These are phyloP conservation scores for Quercus glauca DNA, from an alignment of 306 rosid species.

Conservation along the genomic window DNA sequence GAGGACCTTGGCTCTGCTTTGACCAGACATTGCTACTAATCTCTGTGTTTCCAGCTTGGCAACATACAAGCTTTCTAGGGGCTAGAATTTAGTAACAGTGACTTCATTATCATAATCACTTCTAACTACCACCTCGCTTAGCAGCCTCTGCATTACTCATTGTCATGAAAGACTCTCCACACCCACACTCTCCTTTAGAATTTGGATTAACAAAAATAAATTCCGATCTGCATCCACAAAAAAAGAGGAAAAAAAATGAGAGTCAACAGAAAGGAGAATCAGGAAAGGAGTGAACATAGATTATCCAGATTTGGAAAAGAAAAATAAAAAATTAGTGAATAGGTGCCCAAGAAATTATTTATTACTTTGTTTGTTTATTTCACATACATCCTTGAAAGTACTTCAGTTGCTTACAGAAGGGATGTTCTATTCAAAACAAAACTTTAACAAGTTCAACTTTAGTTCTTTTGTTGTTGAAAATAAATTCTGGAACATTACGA, in stretches of 20 bases:
- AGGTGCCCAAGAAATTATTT: not conserved
- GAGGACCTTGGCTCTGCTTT: not conserved
- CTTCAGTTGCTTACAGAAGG: not conserved
- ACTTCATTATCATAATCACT: not conserved
- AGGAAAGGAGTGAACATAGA: not conserved
- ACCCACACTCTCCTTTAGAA: conserved; percentile 95
- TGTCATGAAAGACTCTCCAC: conserved; percentile 93
- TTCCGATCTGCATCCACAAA: conserved; percentile 59
- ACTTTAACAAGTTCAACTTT: not conserved
- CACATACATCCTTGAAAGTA: not conserved
- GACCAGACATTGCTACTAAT: not conserved
- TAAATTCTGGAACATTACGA: not conserved
- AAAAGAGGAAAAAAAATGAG: not conserved
- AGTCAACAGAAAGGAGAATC: not conserved
- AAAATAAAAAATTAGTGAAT: not conserved
- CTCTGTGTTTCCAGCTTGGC: not conserved
- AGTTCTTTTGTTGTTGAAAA: not conserved
- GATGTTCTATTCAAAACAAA: not conserved
- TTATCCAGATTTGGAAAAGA: not conserved
- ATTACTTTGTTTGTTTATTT: not conserved
- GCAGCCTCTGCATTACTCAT: conserved; percentile 46
- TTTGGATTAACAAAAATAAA: conserved; percentile 88
- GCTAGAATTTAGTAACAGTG: not conserved
- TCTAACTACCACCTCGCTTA: conserved; percentile 40
- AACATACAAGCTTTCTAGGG: not conserved